Evolutionary conservation across 768 basidiomycete species (phyloP).

Genomic region (Leccinum truebloodii): DNA sequence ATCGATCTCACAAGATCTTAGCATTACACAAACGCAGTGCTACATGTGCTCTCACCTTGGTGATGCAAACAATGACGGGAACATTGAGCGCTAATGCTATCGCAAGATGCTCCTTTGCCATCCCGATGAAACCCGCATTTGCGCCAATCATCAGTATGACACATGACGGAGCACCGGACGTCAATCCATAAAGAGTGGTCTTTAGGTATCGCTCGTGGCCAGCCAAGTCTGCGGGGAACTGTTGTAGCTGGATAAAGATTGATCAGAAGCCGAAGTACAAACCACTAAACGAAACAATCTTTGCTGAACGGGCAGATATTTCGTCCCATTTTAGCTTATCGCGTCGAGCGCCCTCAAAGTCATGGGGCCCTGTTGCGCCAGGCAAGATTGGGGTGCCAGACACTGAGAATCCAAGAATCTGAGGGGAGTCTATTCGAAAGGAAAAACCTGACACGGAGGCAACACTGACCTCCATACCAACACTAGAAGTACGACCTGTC

Average conservation of each 20-base stretch:
- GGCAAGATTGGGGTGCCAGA: conserved; percentile 81
- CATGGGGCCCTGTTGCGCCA: conserved; percentile 51
- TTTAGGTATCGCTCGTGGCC: conserved; percentile 93
- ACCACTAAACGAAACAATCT: conserved; percentile 95
- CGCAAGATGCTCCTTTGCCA: conserved; percentile 96
- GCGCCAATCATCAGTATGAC: conserved; percentile 93
- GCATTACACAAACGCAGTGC: conserved; percentile 3
- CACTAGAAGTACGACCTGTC: conserved; percentile 91
- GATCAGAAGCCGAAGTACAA: conserved; percentile 11
- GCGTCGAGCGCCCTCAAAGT: conserved; percentile 64
- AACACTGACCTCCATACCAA: conserved; percentile 89
- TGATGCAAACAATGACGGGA: conserved; percentile 91
- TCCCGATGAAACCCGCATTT: conserved; percentile 88
- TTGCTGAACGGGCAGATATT: conserved; percentile 83
- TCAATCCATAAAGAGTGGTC: conserved; percentile 93
- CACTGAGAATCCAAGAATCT: conserved; percentile 89
- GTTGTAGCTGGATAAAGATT: background rate
- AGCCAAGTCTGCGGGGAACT: conserved; percentile 71
- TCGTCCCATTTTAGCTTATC: conserved; percentile 97
- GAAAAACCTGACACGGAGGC: background rate
- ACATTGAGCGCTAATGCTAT: conserved; percentile 92
- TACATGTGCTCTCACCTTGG: conserved; percentile 59
- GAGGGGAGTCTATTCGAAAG: background rate
- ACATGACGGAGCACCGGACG: conserved; percentile 91
- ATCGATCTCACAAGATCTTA: conserved; percentile 60